Evolutionary conservation across 352 stramenopile genomes (phyloP).

Genomic region (Phytophthora tubulina): DNA sequence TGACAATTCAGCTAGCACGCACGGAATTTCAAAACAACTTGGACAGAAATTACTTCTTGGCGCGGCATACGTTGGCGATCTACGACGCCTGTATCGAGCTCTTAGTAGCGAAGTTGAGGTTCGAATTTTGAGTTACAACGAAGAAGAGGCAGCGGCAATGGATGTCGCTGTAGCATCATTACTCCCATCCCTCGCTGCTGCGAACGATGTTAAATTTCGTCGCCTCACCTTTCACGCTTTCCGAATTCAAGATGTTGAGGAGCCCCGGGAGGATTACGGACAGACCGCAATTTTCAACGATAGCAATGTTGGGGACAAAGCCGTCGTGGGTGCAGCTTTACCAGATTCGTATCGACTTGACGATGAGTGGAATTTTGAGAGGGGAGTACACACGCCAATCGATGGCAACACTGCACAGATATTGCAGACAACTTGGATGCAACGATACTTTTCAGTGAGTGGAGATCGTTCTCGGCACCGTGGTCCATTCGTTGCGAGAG

Average conservation of each 20-base stretch:
- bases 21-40: conserved; percentile 12
- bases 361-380: conserved; percentile 48
- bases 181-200: conserved; percentile 15
- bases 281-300: conserved; percentile 56
- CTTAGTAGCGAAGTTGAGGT: conserved; percentile 33
- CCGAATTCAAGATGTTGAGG: conserved; percentile 52
- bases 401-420: conserved; percentile 71
- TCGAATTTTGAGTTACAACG: conserved; percentile 28
- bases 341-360: conserved; percentile 46
- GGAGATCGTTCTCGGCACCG: conserved; percentile 51
- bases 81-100: conserved; percentile 51
- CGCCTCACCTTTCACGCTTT: conserved; percentile 52
- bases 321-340: neutral
- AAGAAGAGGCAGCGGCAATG: conserved; percentile 26
- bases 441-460: conserved; percentile 49
- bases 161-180: conserved; percentile 30
- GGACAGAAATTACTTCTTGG: conserved; percentile 35
- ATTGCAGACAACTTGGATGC: conserved; percentile 58
- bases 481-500: conserved; percentile 39
- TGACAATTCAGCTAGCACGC: neutral
- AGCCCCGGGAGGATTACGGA: conserved; percentile 65
- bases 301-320: conserved; percentile 1
- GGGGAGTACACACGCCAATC: conserved; percentile 38
- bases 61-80: conserved; percentile 57
- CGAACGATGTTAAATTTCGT: conserved; percentile 28